phyloP scores from a whole-genome alignment of 2,329 filamentous ascomycete genomes.

The Grosmannia clavigera region DNA sequence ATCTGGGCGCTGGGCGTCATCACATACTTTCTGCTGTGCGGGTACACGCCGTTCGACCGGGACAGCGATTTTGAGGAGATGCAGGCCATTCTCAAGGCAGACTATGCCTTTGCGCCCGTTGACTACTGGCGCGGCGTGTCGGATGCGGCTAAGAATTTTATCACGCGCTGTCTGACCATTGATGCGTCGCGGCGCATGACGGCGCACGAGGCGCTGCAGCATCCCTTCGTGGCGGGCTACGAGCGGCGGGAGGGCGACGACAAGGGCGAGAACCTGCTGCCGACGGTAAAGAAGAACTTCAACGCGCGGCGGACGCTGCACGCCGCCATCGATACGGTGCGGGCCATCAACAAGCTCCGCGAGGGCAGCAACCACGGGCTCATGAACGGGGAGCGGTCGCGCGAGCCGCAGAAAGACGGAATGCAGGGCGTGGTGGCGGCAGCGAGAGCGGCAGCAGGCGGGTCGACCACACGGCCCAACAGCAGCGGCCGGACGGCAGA shows the following conservation, averaged over 20 bases:
- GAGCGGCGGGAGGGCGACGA: constrained; percentile 22
- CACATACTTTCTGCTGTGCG: constrained; percentile 95
- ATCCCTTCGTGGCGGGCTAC: constrained; percentile 50
- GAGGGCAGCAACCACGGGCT: constrained; percentile 37
- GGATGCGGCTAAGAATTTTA: constrained; percentile 76
- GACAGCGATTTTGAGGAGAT: constrained; percentile 98
- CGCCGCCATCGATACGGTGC: constrained; percentile 58
- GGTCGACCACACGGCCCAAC: neutral
- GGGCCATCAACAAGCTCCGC: constrained; percentile 58
- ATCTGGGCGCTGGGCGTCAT: constrained; percentile 98
- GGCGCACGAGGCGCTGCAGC: constrained; percentile 63
- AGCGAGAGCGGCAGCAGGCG: neutral
- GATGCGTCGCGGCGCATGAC: constrained; percentile 83
- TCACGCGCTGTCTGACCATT: constrained; percentile 80
- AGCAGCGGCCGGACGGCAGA: constrained; percentile 27
- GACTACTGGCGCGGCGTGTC: constrained; percentile 98
- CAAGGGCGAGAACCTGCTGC: constrained; percentile 50
- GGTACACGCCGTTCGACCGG: constrained; percentile 95
- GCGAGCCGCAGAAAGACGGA: constrained; percentile 27
- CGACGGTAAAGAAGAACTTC: constrained; percentile 63
- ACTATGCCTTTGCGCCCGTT: constrained; percentile 87
- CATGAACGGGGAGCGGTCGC: constrained; percentile 47
- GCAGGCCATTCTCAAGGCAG: constrained; percentile 93
- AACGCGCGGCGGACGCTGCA: constrained; percentile 57
- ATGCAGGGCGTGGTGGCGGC: neutral